phyloP scores from a whole-genome alignment of 2,329 filamentous ascomycete species.

The Alternaria gaisen region DNA sequence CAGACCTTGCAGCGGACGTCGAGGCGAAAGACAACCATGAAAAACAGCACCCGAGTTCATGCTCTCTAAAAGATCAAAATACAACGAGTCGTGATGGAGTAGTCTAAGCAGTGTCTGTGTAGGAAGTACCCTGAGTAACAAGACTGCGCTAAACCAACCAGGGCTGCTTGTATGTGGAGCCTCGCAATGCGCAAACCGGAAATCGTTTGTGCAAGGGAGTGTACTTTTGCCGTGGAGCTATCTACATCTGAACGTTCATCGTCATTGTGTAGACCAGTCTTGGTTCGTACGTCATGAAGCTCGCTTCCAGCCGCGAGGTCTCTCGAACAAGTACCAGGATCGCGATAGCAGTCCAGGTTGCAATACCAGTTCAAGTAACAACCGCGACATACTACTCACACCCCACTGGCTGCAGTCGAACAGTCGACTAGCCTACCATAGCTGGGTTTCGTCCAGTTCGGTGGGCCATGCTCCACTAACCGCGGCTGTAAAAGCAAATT shows the following conservation, averaged over 20 bases:
- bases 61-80: no score
- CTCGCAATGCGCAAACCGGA: no score
- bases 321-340: neutral
- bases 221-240: neutral
- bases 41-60: no score
- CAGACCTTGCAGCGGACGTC: no score
- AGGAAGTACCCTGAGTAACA: no score
- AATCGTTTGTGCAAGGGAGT: neutral
- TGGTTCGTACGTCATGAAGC: slow-evolving; percentile 10
- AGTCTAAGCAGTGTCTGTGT: no score
- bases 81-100: no score
- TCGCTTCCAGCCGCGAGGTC: slow-evolving; percentile 2
- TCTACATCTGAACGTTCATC: neutral
- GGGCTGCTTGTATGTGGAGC: no score
- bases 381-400: neutral
- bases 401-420: neutral
- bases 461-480: neutral
- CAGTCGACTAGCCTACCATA: neutral
- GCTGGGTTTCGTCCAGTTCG: slow-evolving; percentile 1
- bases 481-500: slow-evolving; percentile 1
- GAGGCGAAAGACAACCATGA: no score
- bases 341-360: neutral
- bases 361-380: no score
- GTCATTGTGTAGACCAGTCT: neutral
- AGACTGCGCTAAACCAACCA: no score